These are phyloP conservation scores for Bocquillonia castaneifolia DNA, from an alignment of 441 rosid species.

Conservation along the genomic window DNA sequence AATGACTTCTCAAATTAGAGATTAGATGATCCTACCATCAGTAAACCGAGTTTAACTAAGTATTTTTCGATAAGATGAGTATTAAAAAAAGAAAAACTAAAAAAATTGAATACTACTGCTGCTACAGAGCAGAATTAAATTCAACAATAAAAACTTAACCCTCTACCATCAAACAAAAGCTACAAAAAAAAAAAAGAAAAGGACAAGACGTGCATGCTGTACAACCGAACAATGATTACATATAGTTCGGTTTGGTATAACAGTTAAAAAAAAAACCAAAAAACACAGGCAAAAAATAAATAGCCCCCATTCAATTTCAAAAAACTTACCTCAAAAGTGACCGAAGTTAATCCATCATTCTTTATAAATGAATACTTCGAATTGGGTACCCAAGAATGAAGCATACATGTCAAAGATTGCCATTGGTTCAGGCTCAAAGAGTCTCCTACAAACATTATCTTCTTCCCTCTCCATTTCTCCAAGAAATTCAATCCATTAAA, in stretches of 20 bases:
- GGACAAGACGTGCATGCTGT: slow-evolving; percentile 29
- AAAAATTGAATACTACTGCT: too few species aligned
- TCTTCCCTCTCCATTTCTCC: slow-evolving; percentile 46
- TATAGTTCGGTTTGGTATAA: not conserved
- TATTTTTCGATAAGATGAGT: too few species aligned
- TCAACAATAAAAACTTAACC: slow-evolving; percentile 14
- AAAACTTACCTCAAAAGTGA: slow-evolving; percentile 34
- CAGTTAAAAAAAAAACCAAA: not conserved
- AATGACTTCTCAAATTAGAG: too few species aligned
- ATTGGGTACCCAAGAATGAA: slow-evolving; percentile 42
- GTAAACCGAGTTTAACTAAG: too few species aligned
- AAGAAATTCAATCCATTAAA: slow-evolving; percentile 42
- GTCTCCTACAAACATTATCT: slow-evolving; percentile 56
- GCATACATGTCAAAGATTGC: slow-evolving; percentile 56
- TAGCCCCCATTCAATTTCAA: too few species aligned
- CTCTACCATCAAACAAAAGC: not conserved
- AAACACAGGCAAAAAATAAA: not conserved
- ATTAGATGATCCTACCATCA: too few species aligned
- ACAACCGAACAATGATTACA: slow-evolving; percentile 20
- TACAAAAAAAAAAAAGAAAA: not conserved
- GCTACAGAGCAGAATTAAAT: not conserved
- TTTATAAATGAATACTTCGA: slow-evolving; percentile 25
- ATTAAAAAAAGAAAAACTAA: too few species aligned
- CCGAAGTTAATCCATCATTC: slow-evolving; percentile 24
- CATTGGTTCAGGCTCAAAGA: slow-evolving; percentile 54